Evolutionary conservation across 2,329 filamentous ascomycete species (phyloP), one percentile per base, ranked within the genome.

Genomic region (Aspergillus neotritici): DNA sequence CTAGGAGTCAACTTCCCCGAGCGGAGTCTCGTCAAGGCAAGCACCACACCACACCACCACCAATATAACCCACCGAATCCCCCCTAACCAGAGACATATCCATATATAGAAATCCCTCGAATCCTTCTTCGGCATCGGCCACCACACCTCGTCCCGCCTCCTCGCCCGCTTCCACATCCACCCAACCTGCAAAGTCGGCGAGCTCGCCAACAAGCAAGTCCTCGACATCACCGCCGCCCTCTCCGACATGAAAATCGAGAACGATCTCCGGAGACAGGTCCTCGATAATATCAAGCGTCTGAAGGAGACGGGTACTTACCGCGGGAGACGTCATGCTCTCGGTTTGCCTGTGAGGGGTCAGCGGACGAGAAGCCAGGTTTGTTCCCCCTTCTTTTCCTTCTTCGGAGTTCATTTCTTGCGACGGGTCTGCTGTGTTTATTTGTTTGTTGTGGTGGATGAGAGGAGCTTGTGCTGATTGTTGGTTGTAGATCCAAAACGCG

Each of bases 211-310:
- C 47, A 82, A 85, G 64, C 90, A 88, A 48, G 73, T 95, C 54
- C 83, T 87, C 40, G 84, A 86, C 41, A 75, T 98, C 48, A 93
- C 86, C 15, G 85, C 85, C 39, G 87, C 94, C 60, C 75, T 98
- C 32, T 87, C 88, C 12, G 83, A 82, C 42, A 90, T 98, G 87
- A 94, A 86, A 47, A 87, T 97, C 58, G 93, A 96, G 67, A 94
- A 86, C 66, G 90, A 97, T 59, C 76, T 94, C 51, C 76, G 82
- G 59, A 79, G 85, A 62, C 72, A 87, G 46, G 70, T 96, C 31
- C 77, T 84, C 58, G 87, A 95, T 38, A 93, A 97, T 61, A 94
- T 98, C 55, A 76, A 76, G 63, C 76, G 91, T 47, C 61, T 98
- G 66, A 87, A 86, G 64, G 90, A 96, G 58, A 96, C 95, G 73